Evolutionary conservation across 1,284 basidiomycete species (phyloP).

Genomic region (Thecaphora thlaspeos): DNA sequence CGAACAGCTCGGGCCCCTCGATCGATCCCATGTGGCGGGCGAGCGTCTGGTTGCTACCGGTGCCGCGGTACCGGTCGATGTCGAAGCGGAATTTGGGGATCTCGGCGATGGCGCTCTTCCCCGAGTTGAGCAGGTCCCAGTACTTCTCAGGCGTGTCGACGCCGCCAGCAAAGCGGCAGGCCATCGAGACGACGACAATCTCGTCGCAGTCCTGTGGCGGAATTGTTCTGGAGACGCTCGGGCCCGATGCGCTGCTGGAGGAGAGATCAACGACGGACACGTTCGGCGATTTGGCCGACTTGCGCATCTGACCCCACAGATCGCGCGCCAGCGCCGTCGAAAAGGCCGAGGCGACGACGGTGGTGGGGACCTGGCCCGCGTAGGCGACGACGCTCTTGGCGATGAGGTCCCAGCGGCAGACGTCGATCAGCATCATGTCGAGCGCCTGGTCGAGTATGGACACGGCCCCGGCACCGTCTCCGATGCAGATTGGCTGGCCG

Average conservation of each 20-base stretch:
- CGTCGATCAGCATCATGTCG: background rate
- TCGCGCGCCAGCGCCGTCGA: background rate
- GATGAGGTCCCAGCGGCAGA: background rate
- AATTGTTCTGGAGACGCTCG: background rate
- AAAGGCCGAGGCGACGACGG: background rate
- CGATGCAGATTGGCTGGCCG: background rate
- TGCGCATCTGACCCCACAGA: background rate
- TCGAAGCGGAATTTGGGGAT: slow-evolving; percentile 36
- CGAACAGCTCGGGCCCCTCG: slow-evolving; percentile 24
- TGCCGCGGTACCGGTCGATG: slow-evolving; percentile 27
- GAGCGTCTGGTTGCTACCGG: slow-evolving; percentile 25
- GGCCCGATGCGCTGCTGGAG: background rate
- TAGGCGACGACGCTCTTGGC: background rate
- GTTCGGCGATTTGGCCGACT: background rate
- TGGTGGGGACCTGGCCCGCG: too few species aligned
- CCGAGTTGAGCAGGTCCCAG: slow-evolving; percentile 31
- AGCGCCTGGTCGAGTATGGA: background rate
- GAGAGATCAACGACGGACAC: background rate
- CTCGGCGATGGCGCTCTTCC: slow-evolving; percentile 19
- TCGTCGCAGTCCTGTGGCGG: slow-evolving; percentile 16
- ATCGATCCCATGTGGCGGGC: slow-evolving; percentile 33
- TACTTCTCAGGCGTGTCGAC: slow-evolving; percentile 28
- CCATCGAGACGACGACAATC: slow-evolving; percentile 33
- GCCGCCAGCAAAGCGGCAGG: slow-evolving; percentile 37
- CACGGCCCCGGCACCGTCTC: too few species aligned